Evolutionary conservation across 2,329 filamentous ascomycete species (phyloP).

Genomic region (Nothophoma quercina): DNA sequence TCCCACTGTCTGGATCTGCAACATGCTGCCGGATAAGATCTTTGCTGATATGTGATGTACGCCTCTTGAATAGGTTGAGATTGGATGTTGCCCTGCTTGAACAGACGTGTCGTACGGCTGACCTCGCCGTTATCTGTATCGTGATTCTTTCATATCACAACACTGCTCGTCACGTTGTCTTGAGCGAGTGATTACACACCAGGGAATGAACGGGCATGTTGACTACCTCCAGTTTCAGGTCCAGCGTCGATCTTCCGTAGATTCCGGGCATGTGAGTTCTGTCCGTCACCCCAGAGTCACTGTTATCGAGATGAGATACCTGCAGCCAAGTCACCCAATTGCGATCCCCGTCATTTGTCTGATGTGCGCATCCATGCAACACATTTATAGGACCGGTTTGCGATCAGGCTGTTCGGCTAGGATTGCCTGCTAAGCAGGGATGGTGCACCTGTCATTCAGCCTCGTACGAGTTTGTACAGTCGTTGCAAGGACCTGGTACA

Average conservation of each 20-base stretch:
- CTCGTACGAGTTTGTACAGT: background rate
- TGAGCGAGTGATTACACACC: too few species aligned
- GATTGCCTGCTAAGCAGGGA: conserved; percentile 11
- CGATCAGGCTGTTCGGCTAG: conserved; percentile 15
- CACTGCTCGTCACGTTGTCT: too few species aligned
- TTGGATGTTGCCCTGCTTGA: background rate
- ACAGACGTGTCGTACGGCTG: too few species aligned
- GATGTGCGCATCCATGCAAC: conserved; percentile 17
- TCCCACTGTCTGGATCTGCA: background rate
- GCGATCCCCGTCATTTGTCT: conserved; percentile 7
- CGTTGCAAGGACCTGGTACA: background rate
- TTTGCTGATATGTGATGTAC: background rate
- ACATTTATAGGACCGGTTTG: conserved; percentile 4
- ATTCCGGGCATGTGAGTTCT: background rate
- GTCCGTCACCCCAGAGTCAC: background rate
- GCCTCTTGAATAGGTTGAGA: background rate
- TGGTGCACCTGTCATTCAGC: conserved; percentile 1
- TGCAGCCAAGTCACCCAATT: background rate
- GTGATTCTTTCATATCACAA: too few species aligned
- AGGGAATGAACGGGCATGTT: background rate
- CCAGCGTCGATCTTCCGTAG: background rate
- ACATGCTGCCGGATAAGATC: background rate
- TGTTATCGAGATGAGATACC: background rate
- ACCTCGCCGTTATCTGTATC: too few species aligned
- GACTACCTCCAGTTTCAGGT: background rate